phyloP scores from a whole-genome alignment of 345 rosid genomes.

The Boechera divaricarpa region DNA sequence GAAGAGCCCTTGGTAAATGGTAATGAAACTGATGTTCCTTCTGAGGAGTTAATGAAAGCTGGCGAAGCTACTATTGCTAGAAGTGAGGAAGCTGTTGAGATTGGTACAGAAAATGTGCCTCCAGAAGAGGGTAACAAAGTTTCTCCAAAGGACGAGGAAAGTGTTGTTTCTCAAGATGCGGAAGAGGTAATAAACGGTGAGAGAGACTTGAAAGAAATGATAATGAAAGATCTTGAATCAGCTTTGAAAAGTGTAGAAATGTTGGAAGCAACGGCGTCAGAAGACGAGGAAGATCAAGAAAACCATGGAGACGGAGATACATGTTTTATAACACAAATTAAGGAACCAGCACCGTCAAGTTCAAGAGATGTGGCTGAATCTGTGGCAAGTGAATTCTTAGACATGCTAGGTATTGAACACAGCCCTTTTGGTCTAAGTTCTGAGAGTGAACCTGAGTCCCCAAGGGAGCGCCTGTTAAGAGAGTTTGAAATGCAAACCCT shows the following conservation, averaged over 20 bases:
- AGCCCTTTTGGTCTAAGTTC: slow-evolving; percentile 73
- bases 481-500: slow-evolving; percentile 84
- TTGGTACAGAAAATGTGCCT: slow-evolving; percentile 36
- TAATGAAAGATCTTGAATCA: slow-evolving; percentile 80
- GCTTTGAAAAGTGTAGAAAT: slow-evolving; percentile 65
- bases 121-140: slow-evolving; percentile 49
- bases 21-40: slow-evolving; percentile 18
- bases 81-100: slow-evolving; percentile 48
- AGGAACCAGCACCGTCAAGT: slow-evolving; percentile 54
- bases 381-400: slow-evolving; percentile 81
- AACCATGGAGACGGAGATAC: slow-evolving; percentile 44
- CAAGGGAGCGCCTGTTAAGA: slow-evolving; percentile 85
- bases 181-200: slow-evolving; percentile 46
- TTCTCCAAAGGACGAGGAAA: slow-evolving; percentile 42
- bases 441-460: slow-evolving; percentile 93
- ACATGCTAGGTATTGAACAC: slow-evolving; percentile 80
- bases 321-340: slow-evolving; percentile 43
- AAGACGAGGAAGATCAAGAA: slow-evolving; percentile 63
- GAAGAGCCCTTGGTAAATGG: slow-evolving; percentile 42
- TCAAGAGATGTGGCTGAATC: slow-evolving; percentile 64
- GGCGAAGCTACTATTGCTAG: slow-evolving; percentile 38
- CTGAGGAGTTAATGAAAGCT: slow-evolving; percentile 40
- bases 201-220: slow-evolving; percentile 61
- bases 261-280: slow-evolving; percentile 59
- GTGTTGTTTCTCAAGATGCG: slow-evolving; percentile 31